Base-by-base conservation (phyloP, 768 basidiomycete genomes). In the Tylopilus felleus region DNA sequence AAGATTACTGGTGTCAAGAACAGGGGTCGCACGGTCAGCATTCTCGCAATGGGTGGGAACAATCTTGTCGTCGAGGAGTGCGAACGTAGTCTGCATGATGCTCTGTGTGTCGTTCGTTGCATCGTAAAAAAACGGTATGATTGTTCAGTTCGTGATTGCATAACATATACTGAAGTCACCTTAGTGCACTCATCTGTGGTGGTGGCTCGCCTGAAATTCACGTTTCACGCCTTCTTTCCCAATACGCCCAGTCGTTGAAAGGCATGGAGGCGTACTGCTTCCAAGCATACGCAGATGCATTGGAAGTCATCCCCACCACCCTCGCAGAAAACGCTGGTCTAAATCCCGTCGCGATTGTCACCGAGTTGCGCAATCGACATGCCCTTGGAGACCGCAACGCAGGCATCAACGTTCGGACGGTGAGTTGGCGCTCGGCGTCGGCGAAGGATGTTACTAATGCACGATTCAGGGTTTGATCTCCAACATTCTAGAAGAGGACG, bases 181-280 rank as follows among this genome's bases (percentile, higher is more conserved):
- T 33, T 59, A 87, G 94, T 35, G 95, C 95, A 21, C 77, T 99
- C 51, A 97, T 98, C 65, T 90, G 90, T 38, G 96, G 96, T 53
- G 96, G 96, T 43, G 96, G 96, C 47, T 95, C 97, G 14, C 97
- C 97, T 12, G 97, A 99, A 72, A 98, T 98, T 60, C 93, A 98
- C 67, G 90, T 96, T 40, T 98, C 97, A 12, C 85, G 95, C 47
- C 75, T 90, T 61, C 80, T 99, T 45, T 86, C 92, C 1, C 91
- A 97, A 70, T 83, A 96, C 62, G 85, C 94, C 2, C 93, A 96
- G 60, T 88, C 93, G 1, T 79, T 98, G 56, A 96, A 89, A 72
- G 96, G 97, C 46, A 98, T 98, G 88, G 95, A 98, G 71, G 92
- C 96, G 9, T 98, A 98, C 72, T 98, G 97, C 73, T 97, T 98